A percentile compares a stretch with the other conserved stretches of the same genome.
Evolutionary conservation across 495 filamentous ascomycete species (phyloP).

Genomic region (Penicillium paxilli): DNA sequence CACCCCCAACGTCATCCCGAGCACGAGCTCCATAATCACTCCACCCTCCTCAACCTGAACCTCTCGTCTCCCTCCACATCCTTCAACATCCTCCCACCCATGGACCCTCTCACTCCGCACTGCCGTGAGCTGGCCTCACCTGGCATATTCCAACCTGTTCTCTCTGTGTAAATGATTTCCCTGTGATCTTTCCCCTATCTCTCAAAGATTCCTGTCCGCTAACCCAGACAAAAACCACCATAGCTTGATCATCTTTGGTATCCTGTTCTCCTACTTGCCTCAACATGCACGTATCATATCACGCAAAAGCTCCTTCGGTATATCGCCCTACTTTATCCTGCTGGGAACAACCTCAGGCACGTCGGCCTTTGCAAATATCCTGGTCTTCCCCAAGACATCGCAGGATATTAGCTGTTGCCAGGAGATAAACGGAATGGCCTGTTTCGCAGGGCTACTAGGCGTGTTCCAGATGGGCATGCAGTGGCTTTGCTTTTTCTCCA

Average conservation of each 20-base stretch:
- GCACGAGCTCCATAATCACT: slow-evolving; percentile 7
- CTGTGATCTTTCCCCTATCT: background rate
- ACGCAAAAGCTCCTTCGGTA: slow-evolving; percentile 87
- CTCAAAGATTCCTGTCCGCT: background rate
- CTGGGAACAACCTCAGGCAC: slow-evolving; percentile 88
- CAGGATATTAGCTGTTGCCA: slow-evolving; percentile 83
- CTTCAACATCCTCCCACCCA: slow-evolving; percentile 10
- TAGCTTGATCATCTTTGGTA: slow-evolving; percentile 85
- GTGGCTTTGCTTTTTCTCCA: slow-evolving; percentile 87
- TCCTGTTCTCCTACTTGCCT: slow-evolving; percentile 90
- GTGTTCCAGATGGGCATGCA: slow-evolving; percentile 88
- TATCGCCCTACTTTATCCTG: slow-evolving; percentile 90
- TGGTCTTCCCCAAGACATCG: slow-evolving; percentile 74
- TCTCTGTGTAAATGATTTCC: slow-evolving; percentile 59
- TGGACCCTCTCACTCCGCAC: slow-evolving; percentile 29
- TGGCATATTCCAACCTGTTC: slow-evolving; percentile 58
- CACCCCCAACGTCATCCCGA: slow-evolving; percentile 6
- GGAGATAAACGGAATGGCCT: slow-evolving; percentile 76
- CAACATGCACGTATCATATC: slow-evolving; percentile 90
- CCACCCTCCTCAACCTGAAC: slow-evolving; percentile 20
- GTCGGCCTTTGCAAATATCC: slow-evolving; percentile 85
- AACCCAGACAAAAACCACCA: background rate
- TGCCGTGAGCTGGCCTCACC: slow-evolving; percentile 46
- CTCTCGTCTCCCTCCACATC: no score
- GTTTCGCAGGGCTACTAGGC: slow-evolving; percentile 79